Percentiles rank a stretch among this genome's conserved stretches.
phyloP scores from a whole-genome alignment of 106 monocot genomes.

The Alisma plantagoaquatica region DNA sequence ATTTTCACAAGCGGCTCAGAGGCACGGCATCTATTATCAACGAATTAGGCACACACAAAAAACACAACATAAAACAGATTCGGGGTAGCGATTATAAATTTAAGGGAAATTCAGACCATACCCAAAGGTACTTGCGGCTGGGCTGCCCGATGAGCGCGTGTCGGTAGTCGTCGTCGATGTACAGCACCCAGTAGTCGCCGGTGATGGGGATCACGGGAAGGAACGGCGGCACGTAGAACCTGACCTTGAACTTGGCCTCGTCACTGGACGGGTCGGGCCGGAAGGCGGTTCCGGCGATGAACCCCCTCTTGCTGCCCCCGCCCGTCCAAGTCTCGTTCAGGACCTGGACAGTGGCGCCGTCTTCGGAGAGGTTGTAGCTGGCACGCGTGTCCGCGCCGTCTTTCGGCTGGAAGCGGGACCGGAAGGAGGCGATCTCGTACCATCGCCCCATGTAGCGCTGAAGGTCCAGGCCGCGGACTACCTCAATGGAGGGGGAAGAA shows the following conservation, averaged over 20 bases:
- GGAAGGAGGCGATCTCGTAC: conserved; percentile 98
- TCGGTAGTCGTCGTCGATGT: conserved; percentile 54
- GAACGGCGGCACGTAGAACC: conserved; percentile 91
- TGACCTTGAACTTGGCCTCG: conserved; percentile 95
- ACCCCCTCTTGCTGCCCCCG: conserved; percentile 56
- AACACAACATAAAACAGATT: too few relatives aligned
- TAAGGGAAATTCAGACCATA: too few relatives aligned
- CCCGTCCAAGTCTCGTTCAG: conserved; percentile 90
- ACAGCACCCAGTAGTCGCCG: conserved; percentile 90
- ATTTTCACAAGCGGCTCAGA: too few relatives aligned
- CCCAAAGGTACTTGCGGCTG: conserved; percentile 67
- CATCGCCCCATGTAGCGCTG: conserved; percentile 85
- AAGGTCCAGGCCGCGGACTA: conserved; percentile 57
- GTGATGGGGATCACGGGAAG: conserved; percentile 66
- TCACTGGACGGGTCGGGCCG: conserved; percentile 56
- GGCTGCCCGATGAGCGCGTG: conserved; percentile 80
- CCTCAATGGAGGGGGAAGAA: conserved; percentile 25
- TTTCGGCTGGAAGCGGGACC: conserved; percentile 67
- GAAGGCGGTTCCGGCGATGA: conserved; percentile 71
- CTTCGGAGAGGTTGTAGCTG: conserved; percentile 62
- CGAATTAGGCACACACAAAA: too few relatives aligned
- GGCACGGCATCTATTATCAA: too few relatives aligned
- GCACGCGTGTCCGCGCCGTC: conserved; percentile 70
- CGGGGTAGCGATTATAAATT: too few relatives aligned
- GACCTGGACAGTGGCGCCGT: conserved; percentile 62